Conservation (phyloP, 768 basidiomycete species). For the Phlegmacium glaucopus region DNA sequence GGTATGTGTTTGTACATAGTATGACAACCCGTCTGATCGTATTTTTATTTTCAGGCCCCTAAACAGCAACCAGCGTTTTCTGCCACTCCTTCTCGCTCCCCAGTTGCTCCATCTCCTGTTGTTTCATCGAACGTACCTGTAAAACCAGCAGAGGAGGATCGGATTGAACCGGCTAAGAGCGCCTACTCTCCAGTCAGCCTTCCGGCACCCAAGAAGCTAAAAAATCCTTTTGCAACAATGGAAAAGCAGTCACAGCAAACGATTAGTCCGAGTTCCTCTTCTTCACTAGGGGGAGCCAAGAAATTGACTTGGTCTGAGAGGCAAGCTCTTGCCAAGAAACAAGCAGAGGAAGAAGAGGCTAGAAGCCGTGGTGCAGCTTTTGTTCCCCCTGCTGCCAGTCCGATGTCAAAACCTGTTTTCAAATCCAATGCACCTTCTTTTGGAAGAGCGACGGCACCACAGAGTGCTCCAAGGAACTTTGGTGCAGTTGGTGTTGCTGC, state of each 20-base stretch:
- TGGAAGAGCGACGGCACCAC: constrained; percentile 37
- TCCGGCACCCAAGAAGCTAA: constrained; percentile 81
- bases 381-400: constrained; percentile 33
- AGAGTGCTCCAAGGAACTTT: constrained; percentile 39
- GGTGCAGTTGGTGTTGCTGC: constrained; percentile 32
- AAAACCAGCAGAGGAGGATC: constrained; percentile 76
- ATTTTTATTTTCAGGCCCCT: constrained; percentile 8
- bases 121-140: constrained; percentile 47
- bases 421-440: constrained; percentile 47
- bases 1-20: constrained; percentile 15
- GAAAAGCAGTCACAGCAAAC: constrained; percentile 43
- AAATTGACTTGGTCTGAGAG: constrained; percentile 94
- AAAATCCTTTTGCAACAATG: constrained; percentile 72
- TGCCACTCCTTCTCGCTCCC: constrained; percentile 16
- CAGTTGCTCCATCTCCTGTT: constrained; percentile 27
- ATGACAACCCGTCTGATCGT: background rate
- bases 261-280: constrained; percentile 16
- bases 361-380: constrained; percentile 57
- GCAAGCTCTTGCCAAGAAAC: constrained; percentile 88
- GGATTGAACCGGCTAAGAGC: constrained; percentile 83
- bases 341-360: constrained; percentile 73
- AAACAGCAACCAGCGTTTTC: constrained; percentile 17
- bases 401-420: constrained; percentile 32
- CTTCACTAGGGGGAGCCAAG: constrained; percentile 45
- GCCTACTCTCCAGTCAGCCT: constrained; percentile 87